phyloP scores from a whole-genome alignment of 306 rosid genomes.

The Cicer cuneatum region DNA sequence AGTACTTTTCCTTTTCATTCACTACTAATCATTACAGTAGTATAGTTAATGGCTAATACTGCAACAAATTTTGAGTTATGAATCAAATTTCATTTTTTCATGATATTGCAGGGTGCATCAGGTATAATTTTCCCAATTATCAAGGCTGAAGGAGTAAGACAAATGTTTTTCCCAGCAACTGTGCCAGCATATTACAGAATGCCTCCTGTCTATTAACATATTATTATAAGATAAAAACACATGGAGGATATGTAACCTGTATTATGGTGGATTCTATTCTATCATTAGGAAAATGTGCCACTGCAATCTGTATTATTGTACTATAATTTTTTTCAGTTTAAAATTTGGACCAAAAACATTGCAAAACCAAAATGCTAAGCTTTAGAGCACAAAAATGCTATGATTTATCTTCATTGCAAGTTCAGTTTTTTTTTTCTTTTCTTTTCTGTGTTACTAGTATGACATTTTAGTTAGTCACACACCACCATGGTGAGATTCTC shows the following conservation, averaged over 20 bases:
- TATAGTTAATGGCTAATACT: background rate
- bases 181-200: slow-evolving; percentile 82
- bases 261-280: background rate
- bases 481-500: too few relatives aligned
- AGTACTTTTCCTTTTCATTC: slow-evolving; percentile 6
- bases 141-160: slow-evolving; percentile 85
- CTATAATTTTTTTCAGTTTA: background rate
- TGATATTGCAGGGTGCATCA: slow-evolving; percentile 66
- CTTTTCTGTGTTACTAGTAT: too few relatives aligned
- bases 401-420: too few relatives aligned
- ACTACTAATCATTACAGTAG: background rate
- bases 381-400: too few relatives aligned
- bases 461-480: too few relatives aligned
- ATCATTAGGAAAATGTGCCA: background rate
- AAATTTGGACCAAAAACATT: background rate
- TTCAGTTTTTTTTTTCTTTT: too few relatives aligned
- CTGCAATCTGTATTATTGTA: slow-evolving; percentile 1
- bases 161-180: slow-evolving; percentile 81
- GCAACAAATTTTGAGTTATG: background rate
- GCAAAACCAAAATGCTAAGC: background rate
- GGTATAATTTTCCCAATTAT: slow-evolving; percentile 82
- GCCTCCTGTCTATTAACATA: slow-evolving; percentile 59
- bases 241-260: background rate
- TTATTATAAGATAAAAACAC: background rate
- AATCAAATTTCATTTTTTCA: background rate